These are phyloP conservation scores for Craterostigma plantagineum DNA, from an alignment of 257 asterid species.

Conservation along the genomic window DNA sequence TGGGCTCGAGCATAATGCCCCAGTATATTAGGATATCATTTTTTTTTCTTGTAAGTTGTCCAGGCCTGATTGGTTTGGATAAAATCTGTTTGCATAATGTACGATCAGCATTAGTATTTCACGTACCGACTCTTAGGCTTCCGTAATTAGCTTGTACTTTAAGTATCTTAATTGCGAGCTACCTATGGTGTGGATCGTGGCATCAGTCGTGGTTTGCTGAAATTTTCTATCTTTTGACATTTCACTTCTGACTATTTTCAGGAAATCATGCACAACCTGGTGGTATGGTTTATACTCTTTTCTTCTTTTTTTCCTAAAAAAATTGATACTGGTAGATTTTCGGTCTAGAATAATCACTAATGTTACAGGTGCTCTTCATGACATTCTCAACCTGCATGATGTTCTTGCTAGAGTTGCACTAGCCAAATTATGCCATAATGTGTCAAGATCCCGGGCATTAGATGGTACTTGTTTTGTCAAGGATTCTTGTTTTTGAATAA, in stretches of 20 bases:
- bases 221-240: neutral
- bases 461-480: slow-evolving; percentile 41
- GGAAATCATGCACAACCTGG: slow-evolving; percentile 86
- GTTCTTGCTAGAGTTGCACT: slow-evolving; percentile 99
- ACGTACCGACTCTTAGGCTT: too few species aligned
- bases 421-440: slow-evolving; percentile 77
- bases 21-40: too few species aligned
- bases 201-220: neutral
- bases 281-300: slow-evolving; percentile 38
- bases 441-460: slow-evolving; percentile 82
- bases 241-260: slow-evolving; percentile 30
- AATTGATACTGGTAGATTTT: slow-evolving; percentile 16
- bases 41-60: too few species aligned
- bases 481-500: neutral
- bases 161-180: too few species aligned
- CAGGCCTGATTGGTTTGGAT: too few species aligned
- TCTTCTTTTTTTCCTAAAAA: slow-evolving; percentile 9
- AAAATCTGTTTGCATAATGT: too few species aligned
- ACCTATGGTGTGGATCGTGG: too few species aligned
- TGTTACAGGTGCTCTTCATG: slow-evolving; percentile 72
- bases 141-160: too few species aligned
- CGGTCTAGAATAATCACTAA: slow-evolving; percentile 10
- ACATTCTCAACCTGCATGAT: slow-evolving; percentile 95
- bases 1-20: too few species aligned
- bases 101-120: too few species aligned